Base-by-base conservation (phyloP, 108 stramenopile genomes). In the Licmophora abbreviata region DNA sequence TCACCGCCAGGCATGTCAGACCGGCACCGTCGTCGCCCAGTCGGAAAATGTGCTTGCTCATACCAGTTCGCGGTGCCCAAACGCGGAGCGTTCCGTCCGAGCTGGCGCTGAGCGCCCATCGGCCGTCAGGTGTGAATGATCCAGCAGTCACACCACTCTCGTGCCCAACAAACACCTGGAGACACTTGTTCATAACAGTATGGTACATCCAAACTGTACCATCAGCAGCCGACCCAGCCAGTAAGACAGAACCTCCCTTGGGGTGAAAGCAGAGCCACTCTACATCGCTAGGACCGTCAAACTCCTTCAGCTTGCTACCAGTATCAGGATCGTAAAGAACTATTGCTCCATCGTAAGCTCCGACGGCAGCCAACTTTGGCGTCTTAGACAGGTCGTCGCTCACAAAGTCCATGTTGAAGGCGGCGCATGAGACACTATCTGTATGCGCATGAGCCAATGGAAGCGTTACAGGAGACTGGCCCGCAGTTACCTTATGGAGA, bases 141-240 rank as follows among this genome's bases (percentile, higher is more conserved):
- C 93, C 94, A 33, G 77, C 73, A 3, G 83, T 83, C 28, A 96
- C 94, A 7, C 72, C 77, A 6, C 74, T 84, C 47, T 92, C 92
- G 59, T 98, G 97, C 18, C 97, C 97, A 1, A 92, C 90, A 71
- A 96, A 94, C 41, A 98, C 97, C 59, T 92, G 90, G 43, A 98
- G 70, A 68, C 94, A 95, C 26, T 80, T 56, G 17, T 87, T 85
- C 37, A 79, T 70, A n/a, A 79, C 71, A n/a, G 81, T 56, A 48
- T 94, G 88, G 70, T 88, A 98, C 93, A 98, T 91, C 97, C 97
- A 98, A 20, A 89, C 71, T 6, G 95, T 98, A 10, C 89, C 88
- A 58, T 98, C 97, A 38, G 77, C 70, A 0, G 64, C 62, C 23
- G 90, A 86, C 48, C 97, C 97, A 6, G 85, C 88, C 48, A 96